Evolutionary conservation across 148 eudicot genomes (phyloP), one percentile per base, ranked within the genome.

Genomic region (Camellia japonica): DNA sequence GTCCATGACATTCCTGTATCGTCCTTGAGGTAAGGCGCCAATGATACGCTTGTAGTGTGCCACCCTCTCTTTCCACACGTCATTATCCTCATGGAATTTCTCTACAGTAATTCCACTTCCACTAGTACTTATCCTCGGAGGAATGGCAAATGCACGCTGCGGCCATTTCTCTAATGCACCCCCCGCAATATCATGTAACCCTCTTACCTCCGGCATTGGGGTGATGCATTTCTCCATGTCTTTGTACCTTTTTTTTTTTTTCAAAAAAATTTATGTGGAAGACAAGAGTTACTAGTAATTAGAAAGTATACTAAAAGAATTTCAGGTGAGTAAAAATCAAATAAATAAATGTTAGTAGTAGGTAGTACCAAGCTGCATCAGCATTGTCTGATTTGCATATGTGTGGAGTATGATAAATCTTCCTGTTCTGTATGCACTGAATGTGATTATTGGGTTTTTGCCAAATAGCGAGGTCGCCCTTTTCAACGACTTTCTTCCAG

Each of bases 101-200:
- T 92, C 89, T 0, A 78, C 83, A 13, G 91, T 88, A 43, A 96
- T 68, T 18, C 95, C 91, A 46, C 91, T 59, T 1, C 85, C 68
- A n/a, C 90, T 91, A 10, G 87, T 83, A 42, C 82, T 85, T 62
- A 96, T 91, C 82, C 99, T 88, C 1, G 99, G 99, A 63, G 99
- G 98, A 62, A 92, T 58, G 7, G 90, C 89, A 15, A 85, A 80
- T 16, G 97, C 98, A 13, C 99, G 95, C 19, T 91, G 93, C 2
- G 99, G 99, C 99, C 99, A 96, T 81, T 89, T 93, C 84, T 85
- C 90, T 19, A 96, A 2, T 44, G 89, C 84, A 64, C 99, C 99
- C 3, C 99, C 99, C 6, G 99, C 95, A 20, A 91, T 87, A 58
- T 93, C 94, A 12, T 84, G 85, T 42, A 88, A 52, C 76, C 73